Base-by-base conservation (phyloP, 2,329 filamentous ascomycete species). In the Uncinocarpus reesii region DNA sequence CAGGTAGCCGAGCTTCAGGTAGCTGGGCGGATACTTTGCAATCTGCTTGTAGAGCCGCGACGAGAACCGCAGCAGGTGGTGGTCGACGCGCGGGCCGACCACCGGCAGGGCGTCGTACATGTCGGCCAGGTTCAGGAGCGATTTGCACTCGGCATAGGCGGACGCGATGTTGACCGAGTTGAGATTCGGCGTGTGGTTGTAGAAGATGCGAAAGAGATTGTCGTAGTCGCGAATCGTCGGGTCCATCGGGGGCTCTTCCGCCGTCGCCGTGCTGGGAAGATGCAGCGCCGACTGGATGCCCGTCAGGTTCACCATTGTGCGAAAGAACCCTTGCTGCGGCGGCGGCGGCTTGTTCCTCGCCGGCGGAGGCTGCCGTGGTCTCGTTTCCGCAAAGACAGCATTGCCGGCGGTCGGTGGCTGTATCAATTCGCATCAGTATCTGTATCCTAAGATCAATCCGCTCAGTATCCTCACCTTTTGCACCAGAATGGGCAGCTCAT, bases 121-220 rank as follows among this genome's bases (percentile, higher is more conserved):
- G 66, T 95, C 89, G n/a, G 88, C 90, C 15, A 95, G 75, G 10
- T 80, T 79, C 34, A 96, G 77, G 2, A 96, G 77, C 10, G 86
- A 84, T 67, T 95, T 95, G 76, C 87, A 95, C 66, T 95, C 87
- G 36, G 92, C 82, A 62, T 95, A 95, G 20, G 89, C 88, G 52
- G 88, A 84, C 47, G 88, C 87, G 55, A 96, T 94, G 64, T 92
- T 94, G 64, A 92, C 76, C 21, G 79, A 77, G 66, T 95, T 89
- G 26, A 96, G 76, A 0, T 80, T 62, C 0, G 90, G 90, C 0
- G 87, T 72, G 63, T 93, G 86, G 65, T 95, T 95, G 74, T 96
- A 96, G 72, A 95, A 95, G 53, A 92, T 84, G 58, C 89, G 85
- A 64, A 96, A 93, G 18, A 96, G 76, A 64, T 95, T 95, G 64